Conservation (phyloP, 495 filamentous ascomycete genomes). For the Glarea lozoyensis region DNA sequence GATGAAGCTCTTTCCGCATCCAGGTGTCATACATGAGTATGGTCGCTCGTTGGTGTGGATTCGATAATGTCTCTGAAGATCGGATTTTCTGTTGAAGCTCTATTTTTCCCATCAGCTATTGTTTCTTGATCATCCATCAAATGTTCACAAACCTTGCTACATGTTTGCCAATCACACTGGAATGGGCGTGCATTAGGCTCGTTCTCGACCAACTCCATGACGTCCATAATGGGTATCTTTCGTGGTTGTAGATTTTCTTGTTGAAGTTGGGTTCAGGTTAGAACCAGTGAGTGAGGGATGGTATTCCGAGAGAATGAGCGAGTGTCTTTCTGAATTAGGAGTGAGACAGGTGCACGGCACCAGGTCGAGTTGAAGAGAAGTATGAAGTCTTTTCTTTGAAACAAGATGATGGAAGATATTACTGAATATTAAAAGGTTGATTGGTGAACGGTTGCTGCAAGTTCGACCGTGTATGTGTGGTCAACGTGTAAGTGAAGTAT, state of each 20-base stretch:
- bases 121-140: not conserved
- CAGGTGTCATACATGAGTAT: slow-evolving; percentile 58
- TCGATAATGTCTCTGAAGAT: slow-evolving; percentile 77
- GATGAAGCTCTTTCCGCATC: slow-evolving; percentile 84
- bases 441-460: too few species aligned
- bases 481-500: too few species aligned
- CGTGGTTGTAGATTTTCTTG: too few species aligned
- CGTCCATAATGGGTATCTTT: slow-evolving; percentile 33
- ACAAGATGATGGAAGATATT: too few species aligned
- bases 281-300: too few species aligned
- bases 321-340: too few species aligned
- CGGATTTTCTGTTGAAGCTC: slow-evolving; percentile 92
- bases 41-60: slow-evolving; percentile 89
- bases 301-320: too few species aligned
- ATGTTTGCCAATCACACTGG: slow-evolving; percentile 42
- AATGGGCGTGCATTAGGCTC: slow-evolving; percentile 43
- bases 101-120: slow-evolving; percentile 22
- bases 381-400: too few species aligned
- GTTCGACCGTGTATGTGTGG: too few species aligned
- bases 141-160: slow-evolving; percentile 36
- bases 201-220: slow-evolving; percentile 44
- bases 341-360: too few species aligned
- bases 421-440: not conserved
- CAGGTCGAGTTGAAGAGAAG: too few species aligned
- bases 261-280: too few species aligned